A percentile compares a stretch with the other conserved stretches of the same genome.
Conservation (phyloP, 2,329 filamentous ascomycete genomes). For the Kalmusia sp. region DNA sequence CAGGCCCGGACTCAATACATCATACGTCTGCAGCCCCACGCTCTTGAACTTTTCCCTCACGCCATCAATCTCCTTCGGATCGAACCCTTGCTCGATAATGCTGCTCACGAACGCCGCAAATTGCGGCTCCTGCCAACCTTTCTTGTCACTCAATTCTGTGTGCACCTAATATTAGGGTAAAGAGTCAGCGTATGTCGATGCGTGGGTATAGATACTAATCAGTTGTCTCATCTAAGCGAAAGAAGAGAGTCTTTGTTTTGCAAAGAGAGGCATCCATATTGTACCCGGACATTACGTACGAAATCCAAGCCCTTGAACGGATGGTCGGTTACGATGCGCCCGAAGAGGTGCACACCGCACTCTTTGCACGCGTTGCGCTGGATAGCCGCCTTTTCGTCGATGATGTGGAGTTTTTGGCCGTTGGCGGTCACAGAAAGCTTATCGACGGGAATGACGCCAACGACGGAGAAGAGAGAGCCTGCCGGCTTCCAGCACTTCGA, state of each 20-base stretch:
- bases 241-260: too few species aligned
- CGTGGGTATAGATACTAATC: too few species aligned
- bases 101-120: slow-evolving; percentile 73
- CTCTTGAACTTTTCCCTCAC: slow-evolving; percentile 62
- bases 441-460: slow-evolving; percentile 66
- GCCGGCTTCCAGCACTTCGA: slow-evolving; percentile 75
- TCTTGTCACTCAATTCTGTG: slow-evolving; percentile 64
- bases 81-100: slow-evolving; percentile 72
- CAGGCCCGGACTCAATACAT: slow-evolving; percentile 65
- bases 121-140: slow-evolving; percentile 75
- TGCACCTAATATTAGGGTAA: slow-evolving; percentile 62
- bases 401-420: slow-evolving; percentile 61
- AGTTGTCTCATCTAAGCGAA: too few species aligned
- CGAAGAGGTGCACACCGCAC: slow-evolving; percentile 67
- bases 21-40: slow-evolving; percentile 67
- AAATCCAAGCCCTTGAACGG: slow-evolving; percentile 70
- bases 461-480: slow-evolving; percentile 68
- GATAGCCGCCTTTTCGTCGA: slow-evolving; percentile 63
- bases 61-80: slow-evolving; percentile 61
- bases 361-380: slow-evolving; percentile 57
- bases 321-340: slow-evolving; percentile 70
- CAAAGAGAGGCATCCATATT: too few species aligned
- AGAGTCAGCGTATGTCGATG: not conserved
- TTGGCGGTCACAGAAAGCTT: slow-evolving; percentile 65
- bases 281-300: not conserved